Base-by-base conservation (phyloP, 1,284 basidiomycete genomes). In the Puccinia sorghi region DNA sequence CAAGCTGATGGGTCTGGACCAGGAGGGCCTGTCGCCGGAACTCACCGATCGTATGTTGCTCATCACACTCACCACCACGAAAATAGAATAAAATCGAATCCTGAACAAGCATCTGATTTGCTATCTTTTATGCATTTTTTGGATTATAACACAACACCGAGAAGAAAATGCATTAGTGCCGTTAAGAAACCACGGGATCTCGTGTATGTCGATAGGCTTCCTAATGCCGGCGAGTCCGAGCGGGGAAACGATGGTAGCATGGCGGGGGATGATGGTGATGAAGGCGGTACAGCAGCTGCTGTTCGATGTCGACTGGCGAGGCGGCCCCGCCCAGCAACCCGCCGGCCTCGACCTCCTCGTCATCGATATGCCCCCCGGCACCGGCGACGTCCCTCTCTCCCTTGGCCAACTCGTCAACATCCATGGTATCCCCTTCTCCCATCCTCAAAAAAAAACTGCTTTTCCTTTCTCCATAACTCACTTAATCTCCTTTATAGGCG, bases 231-330 rank as follows among this genome's bases (percentile, higher is more conserved):
- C 78, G 22, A 78, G 84, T 84, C n/a, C 86, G 69, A 56, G 82
- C 41, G 87, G 87, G 50, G 92, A 94, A 82, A 90, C 90, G 0
- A 90, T 94, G 0, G 88, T 98, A 22, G 93, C 96, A 32, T 99
- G 96, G 96, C 88, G 96, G 52, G 96, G 96, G 0, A 89, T 98
- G 69, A 98, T 99, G 96, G 97, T 99, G 1, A 95, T 97, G 86
- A 99, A 99, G 84, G 95, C 96, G 32, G 94, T 96, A 0, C 96
- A 98, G 84, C 93, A 99, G 84, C 87, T 99, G 0, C 88, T 98
- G 0, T 98, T 99, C 83, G 94, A 98, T 82, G 94, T 98, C 1
- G 96, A 98, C 84, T 99, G 97, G 96, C 80, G 85, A 17, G 46
- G 69, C 22, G 73, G 76, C 11, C 83, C 82, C 0, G 80, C 80